Base-by-base conservation (phyloP, 352 stramenopile genomes). In the Phytophthora multivora region DNA sequence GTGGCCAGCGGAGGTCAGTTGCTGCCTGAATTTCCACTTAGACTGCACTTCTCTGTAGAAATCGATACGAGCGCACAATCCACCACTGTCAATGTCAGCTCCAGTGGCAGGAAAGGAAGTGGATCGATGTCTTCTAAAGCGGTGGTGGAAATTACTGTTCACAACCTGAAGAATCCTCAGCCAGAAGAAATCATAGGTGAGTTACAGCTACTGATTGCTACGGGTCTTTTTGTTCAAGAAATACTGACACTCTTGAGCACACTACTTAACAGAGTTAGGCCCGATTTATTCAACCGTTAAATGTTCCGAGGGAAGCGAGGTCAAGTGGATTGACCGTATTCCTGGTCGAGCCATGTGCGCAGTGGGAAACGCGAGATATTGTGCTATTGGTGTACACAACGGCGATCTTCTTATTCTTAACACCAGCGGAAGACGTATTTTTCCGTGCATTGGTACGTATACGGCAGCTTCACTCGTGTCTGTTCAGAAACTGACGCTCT, bases 241-340 rank as follows among this genome's bases (percentile, higher is more conserved):
- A 52, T 19, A 4, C 19, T 63, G 18, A 63, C 21, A 4, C 19
- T 49, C 23, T 40, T 48, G 9, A 31, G 39, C n/a, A 28, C 31
- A n/a, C 30, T 61, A 15, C 43, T 13, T 19, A 16, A 35, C 49
- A 90, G 85, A 91, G 25, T 47, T 75, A 53, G 80, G 80, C 2
- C 79, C 80, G 12, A 73, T 91, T 33, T 93, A 82, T 60, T 90
- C 87, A 13, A 91, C 76, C 11, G 66, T 95, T 40, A 76, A 85
- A 64, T 95, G 83, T 62, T 79, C 68, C 1, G 68, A 83, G 35
- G 63, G 52, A 19, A 80, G 59, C 16, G 72, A 74, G 19, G 56
- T 83, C 36, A 89, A 88, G 51, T 96, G 88, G 88, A 88, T 93
- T 41, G 88, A 96, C 65, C 80, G 88, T 2, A 66, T 96, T 35